Evolutionary conservation across 140 eudicot species (phyloP).

Genomic region (Cichorium intybus): DNA sequence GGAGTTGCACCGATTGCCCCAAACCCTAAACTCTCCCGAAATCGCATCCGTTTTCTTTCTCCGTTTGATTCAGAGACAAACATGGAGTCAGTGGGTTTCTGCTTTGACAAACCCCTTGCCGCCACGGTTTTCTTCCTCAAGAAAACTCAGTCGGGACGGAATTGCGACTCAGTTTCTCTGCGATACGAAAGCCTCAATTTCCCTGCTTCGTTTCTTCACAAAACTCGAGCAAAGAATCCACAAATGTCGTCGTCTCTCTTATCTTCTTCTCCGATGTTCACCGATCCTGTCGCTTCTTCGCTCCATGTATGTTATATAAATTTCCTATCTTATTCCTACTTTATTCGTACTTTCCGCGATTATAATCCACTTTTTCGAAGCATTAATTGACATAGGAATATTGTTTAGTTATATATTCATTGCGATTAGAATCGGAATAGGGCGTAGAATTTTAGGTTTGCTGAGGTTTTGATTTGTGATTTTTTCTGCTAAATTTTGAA

Average conservation of each 20-base stretch:
- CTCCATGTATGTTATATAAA: slow-evolving; percentile 10
- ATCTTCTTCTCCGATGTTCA: slow-evolving; percentile 15
- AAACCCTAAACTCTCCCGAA: no score
- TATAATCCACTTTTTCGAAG: slow-evolving; percentile 1
- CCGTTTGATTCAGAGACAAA: no score
- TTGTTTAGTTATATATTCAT: no score
- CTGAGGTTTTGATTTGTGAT: slow-evolving; percentile 8
- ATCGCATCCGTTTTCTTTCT: no score
- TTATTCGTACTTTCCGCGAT: not conserved
- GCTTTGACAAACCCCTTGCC: no score
- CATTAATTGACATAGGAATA: not conserved
- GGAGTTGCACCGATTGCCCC: no score
- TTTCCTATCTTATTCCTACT: not conserved
- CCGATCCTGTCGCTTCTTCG: slow-evolving; percentile 16
- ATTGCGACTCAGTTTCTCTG: no score
- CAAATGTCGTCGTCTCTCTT: slow-evolving; percentile 14
- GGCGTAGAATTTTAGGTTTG: not conserved
- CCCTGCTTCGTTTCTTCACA: no score
- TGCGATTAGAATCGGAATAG: not conserved
- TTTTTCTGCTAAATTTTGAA: slow-evolving; percentile 7
- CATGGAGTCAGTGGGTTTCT: no score
- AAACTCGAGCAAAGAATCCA: slow-evolving; percentile 11
- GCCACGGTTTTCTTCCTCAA: no score
- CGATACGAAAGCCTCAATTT: no score
- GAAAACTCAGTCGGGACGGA: no score